phyloP scores from a whole-genome alignment of 306 rosid species.

The Crotalaria pallida region DNA sequence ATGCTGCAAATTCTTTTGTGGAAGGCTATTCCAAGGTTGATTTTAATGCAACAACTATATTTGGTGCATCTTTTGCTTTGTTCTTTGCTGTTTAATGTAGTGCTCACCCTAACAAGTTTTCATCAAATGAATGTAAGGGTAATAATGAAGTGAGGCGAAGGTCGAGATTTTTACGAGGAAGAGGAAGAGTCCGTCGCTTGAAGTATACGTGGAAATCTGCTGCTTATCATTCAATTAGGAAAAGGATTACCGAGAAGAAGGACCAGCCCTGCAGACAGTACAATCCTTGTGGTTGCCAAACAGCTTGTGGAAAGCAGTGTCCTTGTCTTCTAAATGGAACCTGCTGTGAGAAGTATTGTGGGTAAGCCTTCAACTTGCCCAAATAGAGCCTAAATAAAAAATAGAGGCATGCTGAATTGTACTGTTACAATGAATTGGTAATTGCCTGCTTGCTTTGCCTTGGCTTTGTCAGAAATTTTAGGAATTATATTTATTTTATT shows the following conservation, averaged over 20 bases:
- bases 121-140: constrained; percentile 57
- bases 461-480: constrained; percentile 3
- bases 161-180: constrained; percentile 89
- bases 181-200: constrained; percentile 96
- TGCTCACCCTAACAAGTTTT: constrained; percentile 22
- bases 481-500: constrained; percentile 1
- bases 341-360: constrained; percentile 98
- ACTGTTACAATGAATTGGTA: constrained; percentile 7
- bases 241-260: constrained; percentile 92
- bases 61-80: constrained; percentile 12
- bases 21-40: constrained; percentile 91
- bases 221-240: constrained; percentile 93
- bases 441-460: background rate
- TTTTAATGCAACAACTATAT: constrained; percentile 29
- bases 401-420: background rate
- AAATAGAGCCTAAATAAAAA: background rate
- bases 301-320: constrained; percentile 97
- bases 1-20: constrained; percentile 67
- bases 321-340: constrained; percentile 92
- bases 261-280: constrained; percentile 99
- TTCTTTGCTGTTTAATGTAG: constrained; percentile 9
- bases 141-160: constrained; percentile 87
- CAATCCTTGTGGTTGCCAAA: constrained; percentile 91
- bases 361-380: constrained; percentile 53
- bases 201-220: constrained; percentile 99